Percentiles rank a stretch among this genome's conserved stretches.
Conservation (phyloP, 2,329 filamentous ascomycete genomes). For the Tolypocladium pustulatum region DNA sequence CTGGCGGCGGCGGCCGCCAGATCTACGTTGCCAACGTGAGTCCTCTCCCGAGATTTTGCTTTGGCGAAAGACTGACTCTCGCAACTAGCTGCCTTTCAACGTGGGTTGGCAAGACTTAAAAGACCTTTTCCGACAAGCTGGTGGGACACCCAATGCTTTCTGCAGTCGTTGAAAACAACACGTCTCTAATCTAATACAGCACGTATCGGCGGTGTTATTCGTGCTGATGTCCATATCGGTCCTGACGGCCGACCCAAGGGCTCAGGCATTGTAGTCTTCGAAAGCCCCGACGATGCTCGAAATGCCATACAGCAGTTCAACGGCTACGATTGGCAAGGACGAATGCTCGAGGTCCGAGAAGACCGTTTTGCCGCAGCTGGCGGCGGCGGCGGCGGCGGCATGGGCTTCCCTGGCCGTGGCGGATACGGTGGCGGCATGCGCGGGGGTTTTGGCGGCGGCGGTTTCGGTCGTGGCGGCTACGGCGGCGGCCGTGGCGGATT, state of each 20-base stretch:
- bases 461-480: constrained; percentile 37
- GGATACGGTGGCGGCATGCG: constrained; percentile 49
- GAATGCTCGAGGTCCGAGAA: constrained; percentile 86
- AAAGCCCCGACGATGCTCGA: constrained; percentile 86
- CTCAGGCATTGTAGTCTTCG: constrained; percentile 93
- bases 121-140: constrained; percentile 95
- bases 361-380: constrained; percentile 71
- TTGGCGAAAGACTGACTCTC: constrained; percentile 4
- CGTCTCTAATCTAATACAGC: constrained; percentile 15
- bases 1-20: constrained; percentile 59
- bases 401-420: constrained; percentile 46
- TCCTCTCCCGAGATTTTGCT: constrained; percentile 24
- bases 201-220: constrained; percentile 69
- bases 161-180: constrained; percentile 4
- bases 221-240: constrained; percentile 88
- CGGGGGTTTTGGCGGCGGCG: constrained; percentile 50
- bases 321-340: constrained; percentile 96
- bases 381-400: constrained; percentile 40
- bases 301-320: constrained; percentile 97
- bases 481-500: constrained; percentile 25
- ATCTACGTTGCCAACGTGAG: constrained; percentile 98
- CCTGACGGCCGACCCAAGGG: constrained; percentile 92
- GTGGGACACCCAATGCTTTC: constrained; percentile 44
- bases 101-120: constrained; percentile 99
- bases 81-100: constrained; percentile 77